These are phyloP conservation scores for Penicillium arizonense DNA, from an alignment of 495 filamentous ascomycete genomes.

Conservation along the genomic window DNA sequence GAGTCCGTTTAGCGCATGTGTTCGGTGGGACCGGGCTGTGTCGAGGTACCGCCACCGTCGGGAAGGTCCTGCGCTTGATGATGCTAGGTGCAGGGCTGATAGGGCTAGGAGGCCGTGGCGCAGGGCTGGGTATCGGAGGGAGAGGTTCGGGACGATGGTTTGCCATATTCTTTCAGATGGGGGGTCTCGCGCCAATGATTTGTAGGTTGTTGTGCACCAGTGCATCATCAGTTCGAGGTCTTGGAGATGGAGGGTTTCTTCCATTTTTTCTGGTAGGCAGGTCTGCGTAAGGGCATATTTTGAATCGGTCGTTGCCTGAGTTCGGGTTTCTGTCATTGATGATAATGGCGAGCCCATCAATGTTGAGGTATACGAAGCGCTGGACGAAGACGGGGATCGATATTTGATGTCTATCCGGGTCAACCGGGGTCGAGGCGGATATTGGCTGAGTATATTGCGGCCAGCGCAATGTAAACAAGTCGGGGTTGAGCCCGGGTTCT, in stretches of 20 bases:
- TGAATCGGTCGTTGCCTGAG: background rate
- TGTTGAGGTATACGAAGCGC: slow-evolving; percentile 12
- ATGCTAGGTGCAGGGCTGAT: slow-evolving; percentile 45
- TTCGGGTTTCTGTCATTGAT: slow-evolving; percentile 1
- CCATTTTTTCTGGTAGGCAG: background rate
- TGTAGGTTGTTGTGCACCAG: slow-evolving; percentile 45
- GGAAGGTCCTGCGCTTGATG: slow-evolving; percentile 8
- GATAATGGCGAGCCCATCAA: slow-evolving; percentile 3
- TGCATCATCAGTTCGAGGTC: slow-evolving; percentile 49
- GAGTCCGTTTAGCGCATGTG: slow-evolving; percentile 35
- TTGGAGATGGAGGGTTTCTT: slow-evolving; percentile 17
- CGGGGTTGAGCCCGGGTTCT: background rate
- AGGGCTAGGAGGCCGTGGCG: slow-evolving; percentile 52
- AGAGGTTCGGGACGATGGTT: slow-evolving; percentile 40
- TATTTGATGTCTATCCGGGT: slow-evolving; percentile 24
- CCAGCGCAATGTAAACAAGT: slow-evolving; percentile 35
- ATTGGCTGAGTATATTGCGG: slow-evolving; percentile 34
- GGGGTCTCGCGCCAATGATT: slow-evolving; percentile 32
- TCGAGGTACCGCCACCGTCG: slow-evolving; percentile 25
- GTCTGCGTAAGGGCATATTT: background rate
- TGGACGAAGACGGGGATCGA: slow-evolving; percentile 16
- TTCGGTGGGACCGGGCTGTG: slow-evolving; percentile 36
- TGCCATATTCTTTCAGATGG: slow-evolving; percentile 44
- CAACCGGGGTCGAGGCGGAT: slow-evolving; percentile 23
- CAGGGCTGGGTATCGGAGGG: slow-evolving; percentile 42